Evolutionary conservation across 331 rosid genomes (phyloP), one percentile per base, ranked within the genome.

Genomic region (Acacia pycnantha): DNA sequence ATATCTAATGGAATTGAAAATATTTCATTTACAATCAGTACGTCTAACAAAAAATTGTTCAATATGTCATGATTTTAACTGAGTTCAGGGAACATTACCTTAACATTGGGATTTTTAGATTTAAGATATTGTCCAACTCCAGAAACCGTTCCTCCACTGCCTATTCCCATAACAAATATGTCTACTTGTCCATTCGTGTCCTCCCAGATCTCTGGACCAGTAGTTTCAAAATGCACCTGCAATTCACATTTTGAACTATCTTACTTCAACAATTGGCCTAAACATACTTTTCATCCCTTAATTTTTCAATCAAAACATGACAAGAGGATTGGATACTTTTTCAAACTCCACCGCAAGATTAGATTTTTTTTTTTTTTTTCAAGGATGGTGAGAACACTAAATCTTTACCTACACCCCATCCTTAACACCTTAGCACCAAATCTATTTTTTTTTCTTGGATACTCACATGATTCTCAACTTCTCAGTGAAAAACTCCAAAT

Each of bases 171-270:
- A 0, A 91, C 91, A 53, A 91, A 91, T 78, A 91, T 91, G 84
- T 89, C 95, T 53, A 91, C 93, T 86, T 86, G 77, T 56, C 95
- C 93, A 61, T 81, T 72, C 54, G 93, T 91, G 74, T 91, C 95
- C 76, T 91, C 95, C 93, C 93, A 91, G 69, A 91, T 91, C 82
- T 91, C 95, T 43, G 95, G 95, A 44, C 95, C 93, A 8, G 95
- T 91, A 27, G 95, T 91, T 79, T 91, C 91, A 72, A 87, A 91
- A 87, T 91, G 93, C 51, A 86, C 89, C 93, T 89, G 81, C 70
- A 81, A 48, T 71, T 53, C 82, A 75, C 82, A 75, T 74, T 62
- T 76, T 33, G 35, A 44, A 78, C 40, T 71, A 48, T 47, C 8
- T 48, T 14, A 15, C 51, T 44, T 22, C 0, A 11, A 13, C 21